Percentiles rank a stretch among this genome's conserved stretches.
Conservation (phyloP, 2,329 filamentous ascomycete species). For the Paraphaeosphaeria sporulosa region DNA sequence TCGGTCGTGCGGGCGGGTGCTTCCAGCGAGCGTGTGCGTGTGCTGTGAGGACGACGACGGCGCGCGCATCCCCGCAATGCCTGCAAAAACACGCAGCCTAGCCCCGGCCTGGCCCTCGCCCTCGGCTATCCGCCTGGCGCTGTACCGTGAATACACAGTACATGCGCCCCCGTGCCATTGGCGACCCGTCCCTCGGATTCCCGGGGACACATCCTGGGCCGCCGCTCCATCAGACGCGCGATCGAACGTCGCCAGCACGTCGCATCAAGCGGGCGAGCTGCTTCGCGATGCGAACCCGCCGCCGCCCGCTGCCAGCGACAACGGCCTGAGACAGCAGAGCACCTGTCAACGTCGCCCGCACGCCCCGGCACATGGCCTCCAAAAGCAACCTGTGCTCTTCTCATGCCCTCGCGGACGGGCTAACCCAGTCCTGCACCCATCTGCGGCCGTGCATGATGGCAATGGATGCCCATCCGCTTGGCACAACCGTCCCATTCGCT, state of each 20-base stretch:
- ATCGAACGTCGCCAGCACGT: background rate
- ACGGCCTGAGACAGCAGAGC: background rate
- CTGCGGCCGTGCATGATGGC: conserved; percentile 31
- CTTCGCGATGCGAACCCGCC: background rate
- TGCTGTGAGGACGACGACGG: conserved; percentile 27
- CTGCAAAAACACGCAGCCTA: conserved; percentile 16
- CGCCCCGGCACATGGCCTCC: conserved; percentile 12
- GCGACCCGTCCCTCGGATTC: conserved; percentile 8
- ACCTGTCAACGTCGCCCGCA: conserved; percentile 5
- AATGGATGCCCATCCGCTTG: conserved; percentile 30
- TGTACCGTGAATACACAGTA: too few relatives aligned
- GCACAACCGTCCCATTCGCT: conserved; percentile 29
- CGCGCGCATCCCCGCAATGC: conserved; percentile 41
- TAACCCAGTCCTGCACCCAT: conserved; percentile 8
- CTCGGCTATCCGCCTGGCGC: background rate
- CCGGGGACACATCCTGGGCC: conserved; percentile 4
- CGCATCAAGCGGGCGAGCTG: background rate
- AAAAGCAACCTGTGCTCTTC: background rate
- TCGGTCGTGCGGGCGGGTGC: background rate
- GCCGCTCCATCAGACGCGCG: conserved; percentile 4
- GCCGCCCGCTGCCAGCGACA: background rate
- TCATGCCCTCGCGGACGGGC: conserved; percentile 5
- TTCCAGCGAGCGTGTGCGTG: conserved; percentile 22
- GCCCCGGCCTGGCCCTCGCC: background rate
- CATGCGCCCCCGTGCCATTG: background rate